These are phyloP conservation scores for Starmerella geochares DNA, from an alignment of 805 yeast species.

Conservation along the genomic window DNA sequence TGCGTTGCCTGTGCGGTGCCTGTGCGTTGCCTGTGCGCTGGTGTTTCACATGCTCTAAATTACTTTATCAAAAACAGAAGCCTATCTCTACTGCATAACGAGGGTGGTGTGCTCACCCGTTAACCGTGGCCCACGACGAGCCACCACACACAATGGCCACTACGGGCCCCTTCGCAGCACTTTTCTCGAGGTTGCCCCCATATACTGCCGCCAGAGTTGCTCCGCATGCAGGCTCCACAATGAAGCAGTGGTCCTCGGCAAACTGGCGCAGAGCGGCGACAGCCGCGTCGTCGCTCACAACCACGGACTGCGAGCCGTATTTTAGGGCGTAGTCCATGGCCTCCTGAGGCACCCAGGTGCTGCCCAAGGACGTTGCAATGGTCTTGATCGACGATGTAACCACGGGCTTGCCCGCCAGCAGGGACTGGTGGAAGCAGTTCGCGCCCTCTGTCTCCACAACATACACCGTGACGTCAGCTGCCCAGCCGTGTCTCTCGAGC, in stretches of 20 bases:
- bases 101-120: neutral
- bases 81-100: too few species aligned
- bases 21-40: too few species aligned
- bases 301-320: conserved; percentile 37
- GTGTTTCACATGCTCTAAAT: too few species aligned
- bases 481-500: conserved; percentile 47
- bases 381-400: conserved; percentile 38
- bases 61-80: too few species aligned
- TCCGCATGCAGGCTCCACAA: conserved; percentile 67
- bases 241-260: conserved; percentile 41
- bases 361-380: conserved; percentile 56
- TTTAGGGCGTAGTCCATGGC: conserved; percentile 40
- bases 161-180: conserved; percentile 10
- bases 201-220: conserved; percentile 47
- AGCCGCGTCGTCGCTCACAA: conserved; percentile 48
- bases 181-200: conserved; percentile 3
- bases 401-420: conserved; percentile 39
- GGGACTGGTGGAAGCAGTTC: conserved; percentile 37
- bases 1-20: too few species aligned
- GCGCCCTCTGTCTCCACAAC: conserved; percentile 45
- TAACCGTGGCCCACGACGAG: conserved; percentile 13
- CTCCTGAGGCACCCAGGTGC: conserved; percentile 44
- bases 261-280: conserved; percentile 43
- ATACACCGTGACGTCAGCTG: conserved; percentile 31
- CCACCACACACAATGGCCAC: conserved; percentile 25